These are phyloP conservation scores for Zymoseptoria ardabiliae DNA, from an alignment of 2,329 filamentous ascomycete genomes.

Conservation along the genomic window DNA sequence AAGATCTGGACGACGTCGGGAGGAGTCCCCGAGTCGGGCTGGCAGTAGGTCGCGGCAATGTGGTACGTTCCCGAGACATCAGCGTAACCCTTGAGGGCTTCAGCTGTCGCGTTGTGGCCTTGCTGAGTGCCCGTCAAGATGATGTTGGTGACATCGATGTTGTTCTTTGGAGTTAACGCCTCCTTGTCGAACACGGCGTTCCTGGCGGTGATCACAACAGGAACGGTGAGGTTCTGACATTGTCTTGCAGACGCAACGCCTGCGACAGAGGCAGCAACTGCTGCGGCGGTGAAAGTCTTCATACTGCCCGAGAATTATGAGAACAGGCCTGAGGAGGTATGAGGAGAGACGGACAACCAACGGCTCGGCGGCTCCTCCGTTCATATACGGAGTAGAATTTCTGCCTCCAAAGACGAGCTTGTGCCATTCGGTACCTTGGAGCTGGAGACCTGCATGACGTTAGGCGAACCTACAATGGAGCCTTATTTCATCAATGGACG, in stretches of 20 bases:
- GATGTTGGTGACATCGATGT: conserved; percentile 53
- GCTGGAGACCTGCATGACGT: not conserved
- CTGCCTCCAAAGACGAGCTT: not conserved
- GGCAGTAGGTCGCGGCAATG: conserved; percentile 56
- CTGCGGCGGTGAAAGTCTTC: conserved; percentile 20
- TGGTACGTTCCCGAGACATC: conserved; percentile 49
- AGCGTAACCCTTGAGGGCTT: conserved; percentile 42
- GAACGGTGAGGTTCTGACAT: conserved; percentile 49
- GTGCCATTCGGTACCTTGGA: not conserved
- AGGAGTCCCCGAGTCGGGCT: conserved; percentile 39
- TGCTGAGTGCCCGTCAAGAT: conserved; percentile 44
- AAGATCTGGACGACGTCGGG: conserved; percentile 42
- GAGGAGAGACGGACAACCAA: not conserved
- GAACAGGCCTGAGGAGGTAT: not conserved
- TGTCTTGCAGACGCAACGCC: conserved; percentile 18
- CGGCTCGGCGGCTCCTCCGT: not conserved
- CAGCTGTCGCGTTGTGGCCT: conserved; percentile 44
- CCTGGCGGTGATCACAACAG: conserved; percentile 47
- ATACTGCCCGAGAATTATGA: conserved; percentile 8
- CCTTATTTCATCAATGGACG: not conserved
- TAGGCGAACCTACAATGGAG: not conserved
- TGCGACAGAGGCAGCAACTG: conserved; percentile 16
- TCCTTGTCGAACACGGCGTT: conserved; percentile 48
- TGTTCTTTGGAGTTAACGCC: conserved; percentile 36
- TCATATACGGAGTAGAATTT: not conserved